Conservation (phyloP, 805 yeast genomes). For the Schizosaccharomyces lindneri region DNA sequence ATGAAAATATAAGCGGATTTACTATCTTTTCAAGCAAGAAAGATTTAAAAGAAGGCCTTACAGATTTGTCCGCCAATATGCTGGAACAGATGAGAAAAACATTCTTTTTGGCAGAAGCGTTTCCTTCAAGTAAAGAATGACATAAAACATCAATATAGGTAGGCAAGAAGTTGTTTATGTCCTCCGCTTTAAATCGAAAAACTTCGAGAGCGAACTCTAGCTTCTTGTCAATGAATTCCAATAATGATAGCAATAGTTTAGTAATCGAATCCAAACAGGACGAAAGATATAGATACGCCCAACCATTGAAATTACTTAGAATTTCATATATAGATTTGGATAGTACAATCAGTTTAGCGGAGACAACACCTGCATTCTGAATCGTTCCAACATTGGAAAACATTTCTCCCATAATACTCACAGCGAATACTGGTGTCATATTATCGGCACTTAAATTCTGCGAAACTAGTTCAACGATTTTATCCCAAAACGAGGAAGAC, state of each 20-base stretch:
- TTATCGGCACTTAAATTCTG: neutral
- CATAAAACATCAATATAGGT: neutral
- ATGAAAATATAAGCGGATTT: neutral
- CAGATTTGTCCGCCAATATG: neutral
- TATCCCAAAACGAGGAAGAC: neutral
- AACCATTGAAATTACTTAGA: neutral
- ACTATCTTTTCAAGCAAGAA: neutral
- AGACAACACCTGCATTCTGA: neutral
- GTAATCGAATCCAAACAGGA: neutral
- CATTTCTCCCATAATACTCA: neutral
- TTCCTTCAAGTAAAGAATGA: neutral
- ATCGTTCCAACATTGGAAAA: neutral
- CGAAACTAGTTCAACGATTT: neutral
- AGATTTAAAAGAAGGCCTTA: neutral
- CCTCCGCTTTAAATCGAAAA: neutral
- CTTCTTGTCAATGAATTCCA: neutral
- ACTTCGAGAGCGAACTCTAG: neutral
- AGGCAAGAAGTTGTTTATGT: neutral
- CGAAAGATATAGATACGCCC: neutral
- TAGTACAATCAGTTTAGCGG: neutral
- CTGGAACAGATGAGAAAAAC: neutral
- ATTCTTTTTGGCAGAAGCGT: neutral
- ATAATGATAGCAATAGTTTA: neutral
- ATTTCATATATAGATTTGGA: neutral
- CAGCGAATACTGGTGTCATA: neutral